Conservation (phyloP, 2,329 filamentous ascomycete species). For the Paracoccidioides lutzii region DNA sequence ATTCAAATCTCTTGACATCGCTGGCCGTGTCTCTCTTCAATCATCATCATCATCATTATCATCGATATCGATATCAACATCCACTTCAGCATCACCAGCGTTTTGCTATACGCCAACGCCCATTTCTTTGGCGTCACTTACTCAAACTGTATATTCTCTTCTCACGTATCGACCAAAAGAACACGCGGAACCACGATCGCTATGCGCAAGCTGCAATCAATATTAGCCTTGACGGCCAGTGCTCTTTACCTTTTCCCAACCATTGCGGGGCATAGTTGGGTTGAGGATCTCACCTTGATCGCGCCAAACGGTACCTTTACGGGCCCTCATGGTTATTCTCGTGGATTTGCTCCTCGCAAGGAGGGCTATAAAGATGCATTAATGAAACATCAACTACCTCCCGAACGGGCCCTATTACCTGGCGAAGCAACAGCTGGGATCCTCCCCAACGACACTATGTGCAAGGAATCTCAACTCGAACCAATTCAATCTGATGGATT, state of each 20-base stretch:
- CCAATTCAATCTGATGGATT: conserved; percentile 45
- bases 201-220: not conserved
- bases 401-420: conserved; percentile 23
- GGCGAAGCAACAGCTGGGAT: conserved; percentile 29
- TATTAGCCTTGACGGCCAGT: conserved; percentile 8
- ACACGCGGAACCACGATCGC: not conserved
- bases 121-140: not conserved
- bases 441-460: conserved; percentile 44
- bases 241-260: conserved; percentile 19
- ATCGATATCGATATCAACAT: not conserved
- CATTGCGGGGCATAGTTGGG: conserved; percentile 59
- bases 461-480: conserved; percentile 50
- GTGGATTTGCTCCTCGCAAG: conserved; percentile 52
- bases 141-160: not conserved
- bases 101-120: not conserved
- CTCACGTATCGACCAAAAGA: not conserved
- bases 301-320: conserved; percentile 60
- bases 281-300: conserved; percentile 62
- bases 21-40: conserved; percentile 5
- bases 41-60: not conserved
- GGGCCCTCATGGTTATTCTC: conserved; percentile 59
- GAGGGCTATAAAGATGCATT: conserved; percentile 44
- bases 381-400: conserved; percentile 53
- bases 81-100: not conserved
- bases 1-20: conserved; percentile 1